A percentile compares a stretch with the other conserved stretches of the same genome.
These are phyloP conservation scores for Aspergillus sp. DNA, from an alignment of 2,329 filamentous ascomycete genomes.

Conservation along the genomic window DNA sequence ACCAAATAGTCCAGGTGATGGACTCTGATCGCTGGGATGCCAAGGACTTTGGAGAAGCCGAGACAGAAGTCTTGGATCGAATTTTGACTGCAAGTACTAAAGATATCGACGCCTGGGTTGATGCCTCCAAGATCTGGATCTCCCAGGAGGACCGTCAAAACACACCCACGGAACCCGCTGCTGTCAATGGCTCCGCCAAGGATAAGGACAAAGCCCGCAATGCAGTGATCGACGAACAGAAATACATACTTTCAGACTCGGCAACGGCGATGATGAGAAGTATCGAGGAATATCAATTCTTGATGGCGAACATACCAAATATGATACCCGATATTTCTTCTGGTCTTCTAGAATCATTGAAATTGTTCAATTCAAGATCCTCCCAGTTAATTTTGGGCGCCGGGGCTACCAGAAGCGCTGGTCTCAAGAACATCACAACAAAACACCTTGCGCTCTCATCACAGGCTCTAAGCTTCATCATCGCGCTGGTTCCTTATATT, in stretches of 20 bases:
- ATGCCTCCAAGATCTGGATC: constrained; percentile 53
- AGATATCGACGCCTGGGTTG: constrained; percentile 57
- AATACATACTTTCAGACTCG: constrained; percentile 81
- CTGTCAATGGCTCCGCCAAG: constrained; percentile 48
- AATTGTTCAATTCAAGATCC: constrained; percentile 91
- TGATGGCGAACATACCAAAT: constrained; percentile 81
- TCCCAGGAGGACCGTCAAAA: constrained; percentile 26
- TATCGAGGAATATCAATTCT: constrained; percentile 77
- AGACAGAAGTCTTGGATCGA: constrained; percentile 51
- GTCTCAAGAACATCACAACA: constrained; percentile 93
- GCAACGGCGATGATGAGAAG: constrained; percentile 78
- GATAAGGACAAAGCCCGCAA: constrained; percentile 68
- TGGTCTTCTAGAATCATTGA: constrained; percentile 79
- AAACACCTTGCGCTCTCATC: constrained; percentile 91
- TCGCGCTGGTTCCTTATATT: constrained; percentile 82
- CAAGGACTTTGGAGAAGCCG: constrained; percentile 58
- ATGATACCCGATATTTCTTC: constrained; percentile 81
- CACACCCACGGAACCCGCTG: constrained; percentile 38
- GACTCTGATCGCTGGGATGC: constrained; percentile 66
- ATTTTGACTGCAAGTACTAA: constrained; percentile 60
- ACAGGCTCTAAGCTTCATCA: constrained; percentile 83
- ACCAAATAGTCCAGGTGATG: constrained; percentile 57
- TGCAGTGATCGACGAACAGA: constrained; percentile 79
- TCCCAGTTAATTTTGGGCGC: constrained; percentile 96
- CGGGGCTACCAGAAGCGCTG: constrained; percentile 83